Base-by-base conservation (phyloP, 176 grass and related monocot genomes). In the Secale cereale region DNA sequence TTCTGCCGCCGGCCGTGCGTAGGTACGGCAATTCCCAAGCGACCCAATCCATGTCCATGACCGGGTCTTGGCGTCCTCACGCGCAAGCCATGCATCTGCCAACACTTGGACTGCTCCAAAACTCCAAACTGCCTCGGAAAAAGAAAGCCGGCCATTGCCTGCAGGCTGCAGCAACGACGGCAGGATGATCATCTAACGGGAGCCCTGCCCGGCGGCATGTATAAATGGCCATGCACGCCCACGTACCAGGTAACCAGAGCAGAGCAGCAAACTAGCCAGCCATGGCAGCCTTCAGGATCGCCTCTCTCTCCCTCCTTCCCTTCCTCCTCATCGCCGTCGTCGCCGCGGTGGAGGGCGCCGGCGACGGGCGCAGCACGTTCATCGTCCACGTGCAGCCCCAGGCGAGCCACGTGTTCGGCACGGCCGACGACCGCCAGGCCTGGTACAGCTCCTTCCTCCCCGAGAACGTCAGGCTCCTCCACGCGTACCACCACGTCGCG, bases 401-500 rank as follows among this genome's bases (percentile, higher is more conserved):
- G n/a, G 36, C 45, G 4, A 40, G 16, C 68, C 85, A 60, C 33
- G 59, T 52, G 46, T 37, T 88, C 48, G 76, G 28, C 3, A 82
- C 91, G 8, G 3, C 67, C 48, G 71, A 74, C 22, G 87, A 82
- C 79, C 54, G 85, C 22, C 83, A 69, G 66, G 7, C 81, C 6
- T 88, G 87, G 85, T 89, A 91, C 78, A 19, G 75, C 67, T 71
- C 82, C 27, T 91, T 88, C 74, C 88, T 91, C 17, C 76, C 85
- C 0, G 73, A 52, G 36, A 77, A 88, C 7, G 79, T 36, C 7
- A 85, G 76, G 27, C 50, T 95, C 23, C n/a, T 84, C 23, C 91
- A 90, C 31, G 82, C 74, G 5, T 95, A 95, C 85, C 87, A 83
- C 78, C 82, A 88, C 78, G 86, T 90, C 48, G 86, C 91, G 2